These are phyloP conservation scores for Sicyos baderoa DNA, from an alignment of 306 rosid species.

Conservation along the genomic window DNA sequence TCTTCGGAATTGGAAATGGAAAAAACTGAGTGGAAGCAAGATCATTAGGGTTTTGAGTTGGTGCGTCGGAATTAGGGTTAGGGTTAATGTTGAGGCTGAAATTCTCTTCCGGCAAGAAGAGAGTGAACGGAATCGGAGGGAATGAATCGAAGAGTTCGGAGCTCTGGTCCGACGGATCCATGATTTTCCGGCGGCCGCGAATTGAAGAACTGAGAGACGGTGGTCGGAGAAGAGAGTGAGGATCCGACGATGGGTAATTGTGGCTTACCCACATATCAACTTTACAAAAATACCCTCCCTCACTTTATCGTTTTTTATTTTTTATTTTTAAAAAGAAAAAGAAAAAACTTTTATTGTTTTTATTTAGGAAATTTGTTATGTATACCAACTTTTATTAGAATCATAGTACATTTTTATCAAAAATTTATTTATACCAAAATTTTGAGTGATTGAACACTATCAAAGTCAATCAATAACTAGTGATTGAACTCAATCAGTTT, in stretches of 20 bases:
- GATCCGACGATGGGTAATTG: background rate
- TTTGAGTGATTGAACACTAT: no score
- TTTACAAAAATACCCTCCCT: conserved; percentile 12
- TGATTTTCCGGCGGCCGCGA: conserved; percentile 17
- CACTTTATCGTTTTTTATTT: background rate
- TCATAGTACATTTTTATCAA: no score
- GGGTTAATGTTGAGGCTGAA: conserved; percentile 25
- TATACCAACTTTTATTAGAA: no score
- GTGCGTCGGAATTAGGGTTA: conserved; percentile 24
- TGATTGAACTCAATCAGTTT: no score
- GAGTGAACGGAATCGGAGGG: conserved; percentile 45
- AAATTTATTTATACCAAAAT: no score
- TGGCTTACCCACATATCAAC: background rate
- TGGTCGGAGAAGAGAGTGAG: background rate
- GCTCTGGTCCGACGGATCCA: conserved; percentile 33
- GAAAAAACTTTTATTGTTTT: no score
- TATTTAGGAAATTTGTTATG: no score
- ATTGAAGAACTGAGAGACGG: conserved; percentile 1
- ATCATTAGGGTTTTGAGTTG: conserved; percentile 24
- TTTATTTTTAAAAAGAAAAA: background rate
- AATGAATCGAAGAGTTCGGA: conserved; percentile 37
- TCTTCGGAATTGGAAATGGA: conserved; percentile 70
- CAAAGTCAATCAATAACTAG: no score
- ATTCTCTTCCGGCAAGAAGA: conserved; percentile 32
- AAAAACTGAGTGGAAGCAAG: conserved; percentile 33